Conservation (phyloP, 495 filamentous ascomycete species). For the Halenospora varia region DNA sequence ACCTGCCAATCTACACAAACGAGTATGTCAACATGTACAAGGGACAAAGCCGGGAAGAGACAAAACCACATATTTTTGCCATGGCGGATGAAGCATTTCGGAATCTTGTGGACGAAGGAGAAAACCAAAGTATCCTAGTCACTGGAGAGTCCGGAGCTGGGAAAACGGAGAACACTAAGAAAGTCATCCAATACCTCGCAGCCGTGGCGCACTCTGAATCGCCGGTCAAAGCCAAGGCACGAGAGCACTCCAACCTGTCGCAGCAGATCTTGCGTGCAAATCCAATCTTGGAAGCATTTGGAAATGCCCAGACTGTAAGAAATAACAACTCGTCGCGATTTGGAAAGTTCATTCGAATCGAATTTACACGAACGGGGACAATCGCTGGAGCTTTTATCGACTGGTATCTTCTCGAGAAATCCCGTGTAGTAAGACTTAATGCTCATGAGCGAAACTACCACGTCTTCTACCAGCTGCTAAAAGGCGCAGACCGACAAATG, state of each 20-base stretch:
- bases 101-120: slow-evolving; percentile 89
- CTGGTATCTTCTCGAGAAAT: slow-evolving; percentile 98
- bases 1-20: slow-evolving; percentile 91
- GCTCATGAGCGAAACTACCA: slow-evolving; percentile 92
- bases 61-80: slow-evolving; percentile 95
- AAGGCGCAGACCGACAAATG: slow-evolving; percentile 70
- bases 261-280: slow-evolving; percentile 96
- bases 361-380: slow-evolving; percentile 85
- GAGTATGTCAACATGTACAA: slow-evolving; percentile 98
- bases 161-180: slow-evolving; percentile 99
- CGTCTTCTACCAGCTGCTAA: slow-evolving; percentile 93
- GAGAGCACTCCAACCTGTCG: slow-evolving; percentile 82
- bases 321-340: slow-evolving; percentile 99
- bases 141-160: slow-evolving; percentile 98
- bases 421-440: slow-evolving; percentile 85
- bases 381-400: slow-evolving; percentile 97
- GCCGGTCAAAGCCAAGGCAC: slow-evolving; percentile 53
- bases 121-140: slow-evolving; percentile 96
- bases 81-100: slow-evolving; percentile 98
- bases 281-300: slow-evolving; percentile 96
- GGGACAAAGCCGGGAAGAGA: slow-evolving; percentile 84
- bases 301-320: slow-evolving; percentile 94
- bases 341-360: slow-evolving; percentile 98
- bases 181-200: slow-evolving; percentile 98
- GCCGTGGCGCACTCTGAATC: slow-evolving; percentile 86